A percentile compares a stretch with the other conserved stretches of the same genome.
Evolutionary conservation across 139 green algal species (phyloP).

Genomic region (Penium margaritaceum): DNA sequence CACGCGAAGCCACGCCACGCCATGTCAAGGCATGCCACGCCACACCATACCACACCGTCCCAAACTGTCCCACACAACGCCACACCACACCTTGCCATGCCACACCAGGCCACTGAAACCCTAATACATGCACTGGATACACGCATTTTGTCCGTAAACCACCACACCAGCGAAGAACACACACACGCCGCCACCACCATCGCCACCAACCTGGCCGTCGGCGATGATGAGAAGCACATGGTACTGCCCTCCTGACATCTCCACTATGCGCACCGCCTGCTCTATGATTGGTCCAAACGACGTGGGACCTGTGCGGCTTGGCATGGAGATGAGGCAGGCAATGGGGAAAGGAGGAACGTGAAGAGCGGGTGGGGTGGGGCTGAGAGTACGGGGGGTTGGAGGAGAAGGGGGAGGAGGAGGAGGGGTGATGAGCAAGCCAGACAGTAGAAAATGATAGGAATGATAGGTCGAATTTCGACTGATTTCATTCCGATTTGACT

Average conservation of each 20-base stretch:
- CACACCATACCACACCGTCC: background rate
- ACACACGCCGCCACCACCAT: background rate
- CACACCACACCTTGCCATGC: background rate
- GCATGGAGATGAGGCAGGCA: too few species aligned
- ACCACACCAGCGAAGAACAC: background rate
- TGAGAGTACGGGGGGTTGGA: too few species aligned
- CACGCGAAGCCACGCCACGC: too few species aligned
- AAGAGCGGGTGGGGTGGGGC: too few species aligned
- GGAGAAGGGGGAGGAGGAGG: too few species aligned
- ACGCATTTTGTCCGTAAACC: background rate
- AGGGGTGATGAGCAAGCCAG: too few species aligned
- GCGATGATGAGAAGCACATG: slow-evolving; percentile 40
- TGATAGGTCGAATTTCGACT: too few species aligned
- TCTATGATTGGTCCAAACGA: slow-evolving; percentile 67
- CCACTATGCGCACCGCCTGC: slow-evolving; percentile 55
- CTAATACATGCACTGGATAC: background rate
- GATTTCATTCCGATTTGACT: too few species aligned
- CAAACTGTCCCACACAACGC: background rate
- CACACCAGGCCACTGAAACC: background rate
- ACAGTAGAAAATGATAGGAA: too few species aligned
- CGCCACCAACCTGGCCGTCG: slow-evolving; percentile 35
- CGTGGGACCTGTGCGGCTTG: slow-evolving; percentile 64
- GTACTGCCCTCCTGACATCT: slow-evolving; percentile 27
- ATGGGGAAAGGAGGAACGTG: too few species aligned
- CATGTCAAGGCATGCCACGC: too few species aligned